Evolutionary conservation across 2,329 filamentous ascomycete species (phyloP).

Genomic region (Aspergillus pseudotamarii): DNA sequence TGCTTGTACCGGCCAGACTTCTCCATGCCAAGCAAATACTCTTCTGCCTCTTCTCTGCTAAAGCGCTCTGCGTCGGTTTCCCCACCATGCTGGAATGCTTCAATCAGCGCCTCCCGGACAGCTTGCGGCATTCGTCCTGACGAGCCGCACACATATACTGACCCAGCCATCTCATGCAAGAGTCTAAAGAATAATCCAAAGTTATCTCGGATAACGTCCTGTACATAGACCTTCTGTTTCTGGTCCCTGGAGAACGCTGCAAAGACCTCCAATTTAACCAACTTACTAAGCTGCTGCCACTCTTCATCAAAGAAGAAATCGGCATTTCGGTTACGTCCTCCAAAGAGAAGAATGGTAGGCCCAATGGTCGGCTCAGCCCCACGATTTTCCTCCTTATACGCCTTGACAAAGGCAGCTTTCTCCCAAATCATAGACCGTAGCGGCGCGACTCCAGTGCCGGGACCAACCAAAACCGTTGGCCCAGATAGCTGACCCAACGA

Average conservation of each 20-base stretch:
- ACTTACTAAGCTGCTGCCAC: constrained; percentile 58
- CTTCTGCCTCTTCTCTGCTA: constrained; percentile 56
- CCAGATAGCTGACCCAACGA: constrained; percentile 49
- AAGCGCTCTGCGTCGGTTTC: constrained; percentile 44
- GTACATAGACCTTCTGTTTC: constrained; percentile 66
- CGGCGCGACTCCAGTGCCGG: constrained; percentile 85
- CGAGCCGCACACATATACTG: constrained; percentile 56
- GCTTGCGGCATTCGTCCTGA: constrained; percentile 73
- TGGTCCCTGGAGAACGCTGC: constrained; percentile 75
- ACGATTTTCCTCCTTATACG: constrained; percentile 32
- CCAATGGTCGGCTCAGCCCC: constrained; percentile 36
- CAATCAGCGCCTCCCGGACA: constrained; percentile 67
- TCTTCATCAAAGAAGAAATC: constrained; percentile 85
- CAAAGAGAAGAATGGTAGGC: constrained; percentile 73
- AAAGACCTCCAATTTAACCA: constrained; percentile 55
- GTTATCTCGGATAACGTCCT: constrained; percentile 62
- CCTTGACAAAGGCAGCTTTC: constrained; percentile 51
- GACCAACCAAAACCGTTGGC: constrained; percentile 76
- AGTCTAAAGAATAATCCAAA: constrained; percentile 53
- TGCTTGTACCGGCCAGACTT: constrained; percentile 66
- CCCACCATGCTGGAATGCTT: constrained; percentile 56
- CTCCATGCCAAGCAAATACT: constrained; percentile 60
- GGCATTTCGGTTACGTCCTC: constrained; percentile 71
- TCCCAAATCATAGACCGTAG: constrained; percentile 80
- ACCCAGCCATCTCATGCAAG: constrained; percentile 55